Evolutionary conservation across 495 filamentous ascomycete genomes (phyloP), one percentile per base, ranked within the genome.

Genomic region (Annulohypoxylon stygium): DNA sequence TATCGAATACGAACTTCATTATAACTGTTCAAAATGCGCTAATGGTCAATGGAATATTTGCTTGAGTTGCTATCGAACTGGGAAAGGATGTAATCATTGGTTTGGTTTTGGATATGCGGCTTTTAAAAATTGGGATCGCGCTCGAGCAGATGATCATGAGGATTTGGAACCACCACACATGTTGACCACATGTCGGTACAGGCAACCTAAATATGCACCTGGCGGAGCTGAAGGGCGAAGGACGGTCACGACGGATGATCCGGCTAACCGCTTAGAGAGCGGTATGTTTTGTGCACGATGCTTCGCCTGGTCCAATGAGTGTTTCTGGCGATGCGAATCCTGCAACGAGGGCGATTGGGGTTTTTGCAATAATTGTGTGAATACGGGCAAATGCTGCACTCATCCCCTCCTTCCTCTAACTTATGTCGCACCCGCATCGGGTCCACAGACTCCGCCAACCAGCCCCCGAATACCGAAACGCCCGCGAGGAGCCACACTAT

Each of bases 331-430:
- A 66, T 97, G 94, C 79, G 88, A 88, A 62, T 72, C 83, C 41
- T 97, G 94, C 80, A 97, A 97, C 74, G 90, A 95, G 61, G 94
- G 92, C 26, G 93, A 94, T 75, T 97, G 94, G 94, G 94, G 94
- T 0, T 97, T 93, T 75, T 97, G 94, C 81, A 91, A 91, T 67
- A 76, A 80, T 64, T 97, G 94, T 76, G 93, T 97, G 30, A 93
- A 93, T 51, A 88, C 89, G 78, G 92, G 90, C 11, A 84, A 84
- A 48, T 90, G 88, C 71, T 97, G 94, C 81, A 92, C 89, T 0
- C 94, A 97, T 75, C 82, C 90, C 0, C 82, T 97, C 0, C 83
- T 95, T 1, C 92, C 94, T 2, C 81, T 95, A 10, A 76, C 80
- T 6, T 86, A 85, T 61, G 68, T 75, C 25, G 61, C 74, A 16